Percentiles rank a stretch among this genome's conserved stretches.
These are phyloP conservation scores for Globisporangium middletonii DNA, from an alignment of 352 stramenopile genomes.

Conservation along the genomic window DNA sequence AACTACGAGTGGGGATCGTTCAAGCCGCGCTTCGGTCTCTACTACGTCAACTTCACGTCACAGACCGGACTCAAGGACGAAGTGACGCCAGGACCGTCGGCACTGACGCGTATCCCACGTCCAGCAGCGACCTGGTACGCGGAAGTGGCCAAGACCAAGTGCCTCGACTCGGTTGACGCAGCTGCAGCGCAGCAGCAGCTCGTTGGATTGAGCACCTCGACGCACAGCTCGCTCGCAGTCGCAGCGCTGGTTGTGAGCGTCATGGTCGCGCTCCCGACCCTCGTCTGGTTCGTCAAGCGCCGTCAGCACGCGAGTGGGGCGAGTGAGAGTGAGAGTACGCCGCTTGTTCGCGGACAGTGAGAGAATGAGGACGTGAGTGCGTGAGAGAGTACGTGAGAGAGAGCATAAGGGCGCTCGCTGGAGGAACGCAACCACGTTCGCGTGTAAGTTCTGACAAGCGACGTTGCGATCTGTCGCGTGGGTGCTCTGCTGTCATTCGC, in stretches of 20 bases:
- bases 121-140: conserved; percentile 54
- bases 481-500: no score
- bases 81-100: conserved; percentile 9
- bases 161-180: conserved; percentile 21
- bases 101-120: conserved; percentile 31
- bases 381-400: not conserved
- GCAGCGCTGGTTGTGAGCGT: not conserved
- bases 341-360: not conserved
- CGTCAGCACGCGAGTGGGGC: not conserved
- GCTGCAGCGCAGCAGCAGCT: not conserved
- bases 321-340: not conserved
- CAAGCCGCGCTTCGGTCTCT: conserved; percentile 46
- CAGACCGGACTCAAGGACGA: conserved; percentile 23
- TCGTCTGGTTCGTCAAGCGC: not conserved
- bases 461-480: no score
- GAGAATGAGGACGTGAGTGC: not conserved
- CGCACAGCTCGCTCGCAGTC: not conserved
- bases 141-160: conserved; percentile 50
- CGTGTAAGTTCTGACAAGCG: no score
- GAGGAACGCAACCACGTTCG: no score
- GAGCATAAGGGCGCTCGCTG: not conserved
- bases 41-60: conserved; percentile 46
- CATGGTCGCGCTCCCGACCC: not conserved
- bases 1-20: conserved; percentile 93
- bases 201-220: not conserved